phyloP scores from a whole-genome alignment of 306 rosid genomes.

The Vigna nakashimae region DNA sequence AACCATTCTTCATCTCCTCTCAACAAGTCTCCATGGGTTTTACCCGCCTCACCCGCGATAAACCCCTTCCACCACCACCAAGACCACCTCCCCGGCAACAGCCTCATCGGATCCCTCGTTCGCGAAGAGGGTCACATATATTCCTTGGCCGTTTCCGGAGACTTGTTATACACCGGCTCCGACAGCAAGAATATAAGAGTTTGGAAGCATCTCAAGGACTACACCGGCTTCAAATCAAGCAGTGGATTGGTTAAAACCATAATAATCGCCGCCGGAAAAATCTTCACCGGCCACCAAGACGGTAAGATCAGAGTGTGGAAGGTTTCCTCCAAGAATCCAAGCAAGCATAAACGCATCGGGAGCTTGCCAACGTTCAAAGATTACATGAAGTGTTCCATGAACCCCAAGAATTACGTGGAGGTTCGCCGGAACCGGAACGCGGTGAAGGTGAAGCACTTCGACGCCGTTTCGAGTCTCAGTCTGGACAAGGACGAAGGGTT shows the following conservation, averaged over 20 bases:
- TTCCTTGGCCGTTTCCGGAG: slow-evolving; percentile 73
- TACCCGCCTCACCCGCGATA: slow-evolving; percentile 36
- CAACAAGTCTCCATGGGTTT: slow-evolving; percentile 77
- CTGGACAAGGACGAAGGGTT: slow-evolving; percentile 66
- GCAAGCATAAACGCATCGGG: slow-evolving; percentile 63
- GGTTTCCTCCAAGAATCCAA: slow-evolving; percentile 45
- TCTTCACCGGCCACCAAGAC: slow-evolving; percentile 95
- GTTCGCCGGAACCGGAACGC: slow-evolving; percentile 65
- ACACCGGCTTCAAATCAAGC: slow-evolving; percentile 75
- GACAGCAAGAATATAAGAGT: slow-evolving; percentile 92
- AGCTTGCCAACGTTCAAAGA: slow-evolving; percentile 79
- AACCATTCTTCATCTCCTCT: slow-evolving; percentile 61
- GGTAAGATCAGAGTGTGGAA: slow-evolving; percentile 95
- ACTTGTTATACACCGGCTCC: slow-evolving; percentile 84
- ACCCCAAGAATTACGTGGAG: slow-evolving; percentile 84
- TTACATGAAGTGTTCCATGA: slow-evolving; percentile 67
- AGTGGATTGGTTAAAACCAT: slow-evolving; percentile 87
- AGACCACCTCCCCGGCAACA: slow-evolving; percentile 22
- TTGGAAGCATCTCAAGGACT: slow-evolving; percentile 84
- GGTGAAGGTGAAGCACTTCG: slow-evolving; percentile 75
- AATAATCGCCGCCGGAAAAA: slow-evolving; percentile 59
- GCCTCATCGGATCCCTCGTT: slow-evolving; percentile 76
- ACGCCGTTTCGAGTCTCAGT: slow-evolving; percentile 82
- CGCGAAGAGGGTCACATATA: slow-evolving; percentile 90
- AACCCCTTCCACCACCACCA: slow-evolving; percentile 17